Evolutionary conservation across 805 yeast species (phyloP).

Genomic region (Hyphopichia homilentoma): DNA sequence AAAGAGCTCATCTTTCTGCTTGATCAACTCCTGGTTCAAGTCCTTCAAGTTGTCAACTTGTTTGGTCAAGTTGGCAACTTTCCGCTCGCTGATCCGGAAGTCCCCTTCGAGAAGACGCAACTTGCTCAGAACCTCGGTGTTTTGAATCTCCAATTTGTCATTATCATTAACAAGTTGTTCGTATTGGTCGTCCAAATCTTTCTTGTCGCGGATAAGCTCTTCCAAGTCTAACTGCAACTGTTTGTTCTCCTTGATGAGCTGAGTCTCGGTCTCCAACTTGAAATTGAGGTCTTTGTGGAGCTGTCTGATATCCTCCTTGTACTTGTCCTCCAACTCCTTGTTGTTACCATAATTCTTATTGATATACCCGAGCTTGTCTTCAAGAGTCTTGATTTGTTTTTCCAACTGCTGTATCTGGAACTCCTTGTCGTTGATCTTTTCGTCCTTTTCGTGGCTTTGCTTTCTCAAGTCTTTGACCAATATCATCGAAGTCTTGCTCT

Average conservation of each 20-base stretch:
- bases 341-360: constrained; percentile 42
- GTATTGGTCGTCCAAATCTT: constrained; percentile 24
- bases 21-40: constrained; percentile 55
- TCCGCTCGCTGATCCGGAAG: constrained; percentile 31
- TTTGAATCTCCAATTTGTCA: constrained; percentile 30
- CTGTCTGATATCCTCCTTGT: constrained; percentile 49
- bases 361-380: constrained; percentile 54
- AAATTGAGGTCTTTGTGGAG: constrained; percentile 51
- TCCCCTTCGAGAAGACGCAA: constrained; percentile 31
- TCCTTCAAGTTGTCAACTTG: constrained; percentile 58
- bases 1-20: constrained; percentile 58
- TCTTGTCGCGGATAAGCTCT: constrained; percentile 27
- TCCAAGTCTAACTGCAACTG: constrained; percentile 59
- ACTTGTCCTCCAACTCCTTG: constrained; percentile 39
- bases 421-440: constrained; percentile 51
- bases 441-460: constrained; percentile 50
- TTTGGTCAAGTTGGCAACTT: constrained; percentile 28
- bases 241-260: constrained; percentile 59
- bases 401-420: constrained; percentile 51
- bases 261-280: constrained; percentile 62
- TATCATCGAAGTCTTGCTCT: constrained; percentile 50
- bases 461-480: constrained; percentile 50
- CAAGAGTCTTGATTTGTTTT: constrained; percentile 46
- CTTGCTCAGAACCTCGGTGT: constrained; percentile 23
- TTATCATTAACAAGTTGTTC: constrained; percentile 41